phyloP scores from a whole-genome alignment of 768 basidiomycete species.

The Tulasnella sp. region DNA sequence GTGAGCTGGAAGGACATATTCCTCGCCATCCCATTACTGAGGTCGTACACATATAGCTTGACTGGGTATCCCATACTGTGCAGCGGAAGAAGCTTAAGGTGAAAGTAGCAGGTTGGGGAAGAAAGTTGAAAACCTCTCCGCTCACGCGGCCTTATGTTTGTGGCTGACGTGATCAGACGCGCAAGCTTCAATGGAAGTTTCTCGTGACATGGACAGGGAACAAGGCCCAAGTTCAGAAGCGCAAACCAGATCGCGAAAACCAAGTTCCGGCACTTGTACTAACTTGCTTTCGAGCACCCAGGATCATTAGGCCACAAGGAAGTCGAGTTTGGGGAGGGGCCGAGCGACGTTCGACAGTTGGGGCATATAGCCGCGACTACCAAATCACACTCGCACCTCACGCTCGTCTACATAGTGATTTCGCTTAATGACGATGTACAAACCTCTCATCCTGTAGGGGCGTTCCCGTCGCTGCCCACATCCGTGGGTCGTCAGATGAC shows the following conservation, averaged over 20 bases:
- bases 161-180: slow-evolving; percentile 13
- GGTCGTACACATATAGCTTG: slow-evolving; percentile 85
- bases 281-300: background rate
- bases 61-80: slow-evolving; percentile 44
- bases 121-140: background rate
- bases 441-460: too few species aligned
- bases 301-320: too few species aligned
- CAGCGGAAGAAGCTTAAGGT: background rate
- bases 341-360: too few species aligned
- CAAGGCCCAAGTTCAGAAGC: background rate
- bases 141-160: background rate
- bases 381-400: too few species aligned
- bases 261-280: background rate
- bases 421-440: too few species aligned
- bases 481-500: too few species aligned
- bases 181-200: slow-evolving; percentile 20
- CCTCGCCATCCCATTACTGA: slow-evolving; percentile 79
- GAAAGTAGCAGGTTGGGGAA: background rate
- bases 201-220: background rate
- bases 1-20: slow-evolving; percentile 75
- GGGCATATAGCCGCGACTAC: too few species aligned
- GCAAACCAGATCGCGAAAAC: background rate
- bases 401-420: too few species aligned
- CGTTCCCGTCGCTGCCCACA: too few species aligned
- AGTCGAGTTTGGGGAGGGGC: too few species aligned